These are phyloP conservation scores for Phyllosticta citribraziliensis DNA, from an alignment of 2,329 filamentous ascomycete genomes.

Conservation along the genomic window DNA sequence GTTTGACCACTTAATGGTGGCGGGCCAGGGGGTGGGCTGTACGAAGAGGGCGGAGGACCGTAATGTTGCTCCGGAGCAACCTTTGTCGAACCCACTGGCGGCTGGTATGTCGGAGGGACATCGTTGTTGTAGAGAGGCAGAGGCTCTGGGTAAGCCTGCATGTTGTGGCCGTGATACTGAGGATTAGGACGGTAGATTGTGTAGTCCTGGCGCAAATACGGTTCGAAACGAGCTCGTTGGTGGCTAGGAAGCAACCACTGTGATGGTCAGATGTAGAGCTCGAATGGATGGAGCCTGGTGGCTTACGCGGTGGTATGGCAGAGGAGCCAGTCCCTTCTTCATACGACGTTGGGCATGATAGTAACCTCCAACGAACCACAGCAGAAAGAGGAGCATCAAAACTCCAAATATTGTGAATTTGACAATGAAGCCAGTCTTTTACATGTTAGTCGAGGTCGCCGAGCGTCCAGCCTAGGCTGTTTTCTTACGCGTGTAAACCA, in stretches of 20 bases:
- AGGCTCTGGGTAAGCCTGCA: conserved; percentile 11
- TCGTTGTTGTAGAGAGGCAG: conserved; percentile 27
- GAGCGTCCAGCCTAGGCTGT: background rate
- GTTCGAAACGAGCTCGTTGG: conserved; percentile 24
- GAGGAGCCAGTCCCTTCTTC: conserved; percentile 52
- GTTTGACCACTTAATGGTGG: conserved; percentile 1
- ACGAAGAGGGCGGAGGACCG: background rate
- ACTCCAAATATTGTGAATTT: conserved; percentile 62
- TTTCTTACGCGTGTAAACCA: conserved; percentile 3
- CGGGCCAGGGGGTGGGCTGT: conserved; percentile 1
- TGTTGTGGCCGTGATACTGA: background rate
- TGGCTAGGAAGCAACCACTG: conserved; percentile 35
- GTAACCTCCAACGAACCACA: conserved; percentile 61
- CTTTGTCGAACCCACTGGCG: conserved; percentile 22
- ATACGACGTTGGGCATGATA: conserved; percentile 60
- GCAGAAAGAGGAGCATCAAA: conserved; percentile 41
- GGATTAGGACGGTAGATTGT: conserved; percentile 14
- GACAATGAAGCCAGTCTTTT: conserved; percentile 52
- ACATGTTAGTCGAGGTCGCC: background rate
- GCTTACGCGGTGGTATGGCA: conserved; percentile 56
- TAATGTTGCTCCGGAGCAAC: conserved; percentile 18
- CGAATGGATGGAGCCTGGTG: background rate
- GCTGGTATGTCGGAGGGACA: conserved; percentile 25
- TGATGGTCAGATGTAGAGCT: background rate
- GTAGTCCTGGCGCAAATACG: conserved; percentile 31